Conservation (phyloP, 2,329 filamentous ascomycete genomes). For the Verticillium zaregamsianum region DNA sequence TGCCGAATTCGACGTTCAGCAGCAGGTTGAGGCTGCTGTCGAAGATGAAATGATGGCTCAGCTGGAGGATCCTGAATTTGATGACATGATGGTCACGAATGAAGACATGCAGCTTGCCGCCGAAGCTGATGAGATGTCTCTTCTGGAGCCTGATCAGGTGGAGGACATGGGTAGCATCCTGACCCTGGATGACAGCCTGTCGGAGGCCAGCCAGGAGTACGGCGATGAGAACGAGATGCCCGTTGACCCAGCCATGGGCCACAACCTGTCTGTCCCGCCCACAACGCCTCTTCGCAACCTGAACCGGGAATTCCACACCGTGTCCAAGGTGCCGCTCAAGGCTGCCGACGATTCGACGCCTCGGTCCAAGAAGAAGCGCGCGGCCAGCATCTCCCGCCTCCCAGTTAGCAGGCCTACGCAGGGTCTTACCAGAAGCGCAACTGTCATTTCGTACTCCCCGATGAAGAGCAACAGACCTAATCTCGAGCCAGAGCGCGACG, state of each 20-base stretch:
- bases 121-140: conserved; percentile 58
- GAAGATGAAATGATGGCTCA: conserved; percentile 27
- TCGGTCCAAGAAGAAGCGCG: conserved; percentile 42
- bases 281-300: conserved; percentile 52
- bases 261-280: conserved; percentile 30
- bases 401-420: conserved; percentile 36
- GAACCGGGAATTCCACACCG: conserved; percentile 63
- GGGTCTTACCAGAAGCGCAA: conserved; percentile 41
- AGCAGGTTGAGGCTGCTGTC: conserved; percentile 26
- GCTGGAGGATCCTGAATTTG: conserved; percentile 30
- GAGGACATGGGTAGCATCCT: conserved; percentile 27
- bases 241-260: conserved; percentile 43
- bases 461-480: conserved; percentile 32
- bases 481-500: conserved; percentile 14
- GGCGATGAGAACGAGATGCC: conserved; percentile 62
- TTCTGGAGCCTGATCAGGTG: conserved; percentile 40
- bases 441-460: conserved; percentile 52
- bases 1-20: conserved; percentile 24
- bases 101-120: conserved; percentile 55
- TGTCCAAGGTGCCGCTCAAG: conserved; percentile 74
- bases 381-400: conserved; percentile 46
- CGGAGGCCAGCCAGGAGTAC: conserved; percentile 62
- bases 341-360: conserved; percentile 56
- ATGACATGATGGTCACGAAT: conserved; percentile 42
- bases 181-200: conserved; percentile 43